These are phyloP conservation scores for Oryza australiensis DNA, from an alignment of 176 grass and related monocot genomes.

Conservation along the genomic window DNA sequence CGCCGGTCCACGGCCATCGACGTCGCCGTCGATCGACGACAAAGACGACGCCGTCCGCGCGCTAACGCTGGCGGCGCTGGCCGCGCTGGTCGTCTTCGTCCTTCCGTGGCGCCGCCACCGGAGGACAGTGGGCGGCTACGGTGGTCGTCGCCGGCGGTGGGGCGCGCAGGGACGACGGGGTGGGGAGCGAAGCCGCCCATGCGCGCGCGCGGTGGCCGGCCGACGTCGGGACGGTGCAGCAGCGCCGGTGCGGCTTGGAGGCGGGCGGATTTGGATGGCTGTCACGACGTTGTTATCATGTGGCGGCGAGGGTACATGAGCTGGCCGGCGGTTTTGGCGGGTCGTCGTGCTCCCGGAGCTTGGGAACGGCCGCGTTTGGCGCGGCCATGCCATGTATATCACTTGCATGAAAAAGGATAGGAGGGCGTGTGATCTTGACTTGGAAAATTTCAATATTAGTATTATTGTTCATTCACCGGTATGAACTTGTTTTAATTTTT, in stretches of 20 bases:
- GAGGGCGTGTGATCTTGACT: too few relatives aligned
- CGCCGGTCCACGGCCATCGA: neutral
- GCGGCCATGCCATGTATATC: neutral
- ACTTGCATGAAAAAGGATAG: neutral
- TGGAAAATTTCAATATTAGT: too few relatives aligned
- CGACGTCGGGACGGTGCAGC: neutral
- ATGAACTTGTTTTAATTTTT: too few relatives aligned
- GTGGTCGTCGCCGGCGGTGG: neutral
- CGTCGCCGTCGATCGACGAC: neutral
- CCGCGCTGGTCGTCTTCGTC: neutral
- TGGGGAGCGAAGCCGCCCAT: conserved; percentile 41
- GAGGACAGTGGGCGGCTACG: conserved; percentile 19
- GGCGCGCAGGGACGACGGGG: neutral
- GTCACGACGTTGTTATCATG: conserved; percentile 21
- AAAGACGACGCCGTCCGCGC: neutral
- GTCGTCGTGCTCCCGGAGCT: neutral
- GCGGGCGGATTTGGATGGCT: neutral
- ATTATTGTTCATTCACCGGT: too few relatives aligned
- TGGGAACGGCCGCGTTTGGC: conserved; percentile 10
- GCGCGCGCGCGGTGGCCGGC: neutral
- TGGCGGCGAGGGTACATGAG: neutral
- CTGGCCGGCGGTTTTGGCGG: conserved; percentile 27
- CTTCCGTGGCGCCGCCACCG: neutral
- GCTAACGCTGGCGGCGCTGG: neutral
- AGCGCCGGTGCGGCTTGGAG: neutral